Conservation (phyloP, 495 filamentous ascomycete species). For the Xylaria palmicola region DNA sequence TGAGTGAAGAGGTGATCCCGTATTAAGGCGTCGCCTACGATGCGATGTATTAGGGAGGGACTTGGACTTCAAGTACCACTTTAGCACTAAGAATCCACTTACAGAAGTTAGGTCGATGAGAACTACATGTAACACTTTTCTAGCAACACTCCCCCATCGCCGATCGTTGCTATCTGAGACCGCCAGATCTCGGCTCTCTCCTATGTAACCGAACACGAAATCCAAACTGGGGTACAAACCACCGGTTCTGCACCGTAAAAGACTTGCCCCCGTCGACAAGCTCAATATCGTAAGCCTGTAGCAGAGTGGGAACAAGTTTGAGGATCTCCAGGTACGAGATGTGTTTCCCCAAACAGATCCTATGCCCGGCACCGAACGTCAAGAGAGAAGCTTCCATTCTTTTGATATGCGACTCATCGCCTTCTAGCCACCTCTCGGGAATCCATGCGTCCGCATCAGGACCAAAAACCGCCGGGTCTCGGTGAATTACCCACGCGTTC, state of each 20-base stretch:
- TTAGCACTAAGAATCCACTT: too few relatives aligned
- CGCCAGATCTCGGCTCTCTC: not conserved
- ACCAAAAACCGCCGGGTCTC: constrained; percentile 49
- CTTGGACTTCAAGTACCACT: too few relatives aligned
- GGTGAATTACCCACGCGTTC: constrained; percentile 36
- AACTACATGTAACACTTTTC: too few relatives aligned
- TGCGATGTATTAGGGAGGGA: too few relatives aligned
- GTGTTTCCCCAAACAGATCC: constrained; percentile 66
- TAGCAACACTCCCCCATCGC: too few relatives aligned
- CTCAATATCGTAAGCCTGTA: constrained; percentile 52
- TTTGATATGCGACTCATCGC: constrained; percentile 19
- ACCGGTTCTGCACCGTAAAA: constrained; percentile 1
- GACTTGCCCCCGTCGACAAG: not conserved
- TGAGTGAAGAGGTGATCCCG: too few relatives aligned
- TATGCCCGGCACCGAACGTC: constrained; percentile 60
- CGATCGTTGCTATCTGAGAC: too few relatives aligned
- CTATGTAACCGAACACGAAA: not conserved
- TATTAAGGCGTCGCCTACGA: too few relatives aligned
- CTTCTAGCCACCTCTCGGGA: constrained; percentile 48
- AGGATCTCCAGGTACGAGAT: constrained; percentile 63
- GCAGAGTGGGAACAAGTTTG: constrained; percentile 62
- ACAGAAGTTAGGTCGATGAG: too few relatives aligned
- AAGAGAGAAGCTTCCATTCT: constrained; percentile 29
- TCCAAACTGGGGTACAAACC: constrained; percentile 9
- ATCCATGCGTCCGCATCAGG: constrained; percentile 46